Evolutionary conservation across 1,284 basidiomycete genomes (phyloP).

Genomic region (Coniferiporia weirii): DNA sequence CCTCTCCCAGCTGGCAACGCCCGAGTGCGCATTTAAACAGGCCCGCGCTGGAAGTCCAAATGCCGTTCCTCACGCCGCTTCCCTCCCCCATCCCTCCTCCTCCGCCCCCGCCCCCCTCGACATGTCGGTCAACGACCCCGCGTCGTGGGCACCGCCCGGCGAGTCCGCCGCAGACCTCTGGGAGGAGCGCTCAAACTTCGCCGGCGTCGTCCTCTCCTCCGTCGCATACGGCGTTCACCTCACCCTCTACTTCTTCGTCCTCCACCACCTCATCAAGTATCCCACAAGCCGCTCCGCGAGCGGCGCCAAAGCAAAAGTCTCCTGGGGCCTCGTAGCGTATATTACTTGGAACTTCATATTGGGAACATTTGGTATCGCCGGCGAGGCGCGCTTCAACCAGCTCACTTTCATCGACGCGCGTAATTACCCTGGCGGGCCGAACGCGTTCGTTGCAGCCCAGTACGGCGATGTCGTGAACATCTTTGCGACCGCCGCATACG

Average conservation of each 20-base stretch:
- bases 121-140: slow-evolving; percentile 7
- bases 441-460: slow-evolving; percentile 5
- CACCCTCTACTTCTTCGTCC: slow-evolving; percentile 16
- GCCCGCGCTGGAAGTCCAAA: not conserved
- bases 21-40: not conserved
- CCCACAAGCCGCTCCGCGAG: slow-evolving; percentile 5
- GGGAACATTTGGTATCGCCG: slow-evolving; percentile 15
- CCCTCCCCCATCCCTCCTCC: not conserved
- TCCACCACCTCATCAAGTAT: slow-evolving; percentile 14
- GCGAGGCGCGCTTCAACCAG: slow-evolving; percentile 12
- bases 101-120: not conserved
- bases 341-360: slow-evolving; percentile 18
- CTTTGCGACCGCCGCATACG: slow-evolving; percentile 18
- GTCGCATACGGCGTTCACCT: slow-evolving; percentile 18
- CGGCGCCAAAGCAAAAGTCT: not conserved
- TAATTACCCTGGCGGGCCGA: slow-evolving; percentile 17
- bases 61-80: not conserved
- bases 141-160: slow-evolving; percentile 15
- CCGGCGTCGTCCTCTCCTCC: slow-evolving; percentile 12
- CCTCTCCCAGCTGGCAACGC: not conserved
- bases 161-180: slow-evolving; percentile 15
- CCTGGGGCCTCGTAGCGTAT: slow-evolving; percentile 16
- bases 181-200: slow-evolving; percentile 18
- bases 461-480: slow-evolving; percentile 17
- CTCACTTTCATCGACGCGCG: slow-evolving; percentile 14